Evolutionary conservation across 176 grass and related monocot species (phyloP).

Genomic region (Dendrocalamus sinicus): DNA sequence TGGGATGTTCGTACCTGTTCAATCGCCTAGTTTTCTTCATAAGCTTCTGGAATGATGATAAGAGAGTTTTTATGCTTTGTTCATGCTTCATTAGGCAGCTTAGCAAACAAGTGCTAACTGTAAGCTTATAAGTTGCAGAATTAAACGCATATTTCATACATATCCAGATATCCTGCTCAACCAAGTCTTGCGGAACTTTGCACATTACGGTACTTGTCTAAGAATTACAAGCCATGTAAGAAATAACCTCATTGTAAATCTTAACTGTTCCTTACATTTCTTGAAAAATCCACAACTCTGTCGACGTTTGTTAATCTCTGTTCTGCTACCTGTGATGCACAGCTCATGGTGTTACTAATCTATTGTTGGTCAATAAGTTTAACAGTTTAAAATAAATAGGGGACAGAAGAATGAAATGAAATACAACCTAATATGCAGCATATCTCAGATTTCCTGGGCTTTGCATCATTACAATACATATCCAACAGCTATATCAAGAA

Average conservation of each 20-base stretch:
- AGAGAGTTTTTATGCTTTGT: background rate
- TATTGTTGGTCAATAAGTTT: background rate
- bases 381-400: background rate
- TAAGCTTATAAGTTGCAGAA: background rate
- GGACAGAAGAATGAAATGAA: conserved; percentile 18
- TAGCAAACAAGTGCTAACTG: background rate
- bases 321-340: background rate
- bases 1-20: background rate
- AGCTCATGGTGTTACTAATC: background rate
- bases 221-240: background rate
- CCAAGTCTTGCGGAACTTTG: background rate
- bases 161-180: background rate
- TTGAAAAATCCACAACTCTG: background rate
- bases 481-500: conserved; percentile 34
- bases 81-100: background rate
- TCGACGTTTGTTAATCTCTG: background rate
- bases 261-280: background rate
- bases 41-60: background rate
- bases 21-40: background rate
- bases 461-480: conserved; percentile 41
- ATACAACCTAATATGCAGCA: conserved; percentile 30
- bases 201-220: background rate
- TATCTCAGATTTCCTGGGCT: conserved; percentile 28
- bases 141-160: background rate
- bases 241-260: background rate